A percentile compares a stretch with the other conserved stretches of the same genome.
phyloP scores from a whole-genome alignment of 805 yeast species.

The Zygotorulaspora sp. region DNA sequence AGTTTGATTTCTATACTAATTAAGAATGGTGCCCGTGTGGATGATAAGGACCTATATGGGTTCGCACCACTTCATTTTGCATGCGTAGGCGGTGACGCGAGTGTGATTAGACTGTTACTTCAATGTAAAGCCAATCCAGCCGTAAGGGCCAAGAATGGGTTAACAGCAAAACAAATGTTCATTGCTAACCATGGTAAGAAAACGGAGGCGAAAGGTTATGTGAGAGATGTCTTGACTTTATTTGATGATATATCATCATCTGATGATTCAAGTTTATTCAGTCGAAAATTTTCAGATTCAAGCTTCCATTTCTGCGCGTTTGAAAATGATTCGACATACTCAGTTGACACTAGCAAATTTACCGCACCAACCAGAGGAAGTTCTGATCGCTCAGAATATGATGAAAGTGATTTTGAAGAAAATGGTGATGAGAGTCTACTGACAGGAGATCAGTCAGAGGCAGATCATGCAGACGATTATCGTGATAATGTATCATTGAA shows the following conservation, averaged over 20 bases:
- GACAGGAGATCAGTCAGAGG: conserved; percentile 21
- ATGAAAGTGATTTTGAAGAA: conserved; percentile 31
- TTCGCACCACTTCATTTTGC: conserved; percentile 88
- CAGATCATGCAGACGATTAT: conserved; percentile 1
- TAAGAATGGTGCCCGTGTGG: conserved; percentile 61
- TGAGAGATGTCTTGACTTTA: conserved; percentile 33
- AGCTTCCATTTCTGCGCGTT: conserved; percentile 28
- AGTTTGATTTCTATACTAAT: conserved; percentile 60
- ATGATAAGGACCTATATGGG: conserved; percentile 73
- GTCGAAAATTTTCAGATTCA: conserved; percentile 25
- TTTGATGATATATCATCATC: conserved; percentile 21
- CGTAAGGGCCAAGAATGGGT: conserved; percentile 48
- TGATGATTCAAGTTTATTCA: conserved; percentile 11
- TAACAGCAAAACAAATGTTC: conserved; percentile 35
- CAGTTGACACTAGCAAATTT: conserved; percentile 27
- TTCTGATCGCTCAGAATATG: conserved; percentile 27
- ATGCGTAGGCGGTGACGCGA: conserved; percentile 66
- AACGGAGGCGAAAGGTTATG: conserved; percentile 34
- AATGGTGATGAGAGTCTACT: conserved; percentile 23
- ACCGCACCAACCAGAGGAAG: conserved; percentile 30
- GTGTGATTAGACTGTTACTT: conserved; percentile 55
- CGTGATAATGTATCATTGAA: not conserved
- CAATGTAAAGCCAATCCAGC: conserved; percentile 60
- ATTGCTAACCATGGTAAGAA: conserved; percentile 33
- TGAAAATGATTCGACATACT: conserved; percentile 32